phyloP scores from a whole-genome alignment of 2,329 filamentous ascomycete species.

The Cladorrhinum sp. region DNA sequence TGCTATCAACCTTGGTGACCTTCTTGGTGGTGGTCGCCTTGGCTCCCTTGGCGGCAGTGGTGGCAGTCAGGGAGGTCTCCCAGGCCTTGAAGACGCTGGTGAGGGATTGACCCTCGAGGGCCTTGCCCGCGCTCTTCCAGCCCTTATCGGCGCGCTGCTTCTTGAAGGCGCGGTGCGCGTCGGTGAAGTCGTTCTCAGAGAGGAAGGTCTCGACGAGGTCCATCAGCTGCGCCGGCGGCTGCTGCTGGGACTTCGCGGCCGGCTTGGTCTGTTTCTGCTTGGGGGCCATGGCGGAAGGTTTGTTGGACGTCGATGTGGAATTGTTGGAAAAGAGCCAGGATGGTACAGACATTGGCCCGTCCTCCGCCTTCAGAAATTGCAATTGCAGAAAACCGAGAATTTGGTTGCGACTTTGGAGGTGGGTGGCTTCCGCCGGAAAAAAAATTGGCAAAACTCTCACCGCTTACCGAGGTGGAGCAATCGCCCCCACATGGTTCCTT shows the following conservation, averaged over 20 bases:
- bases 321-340: conserved; percentile 30
- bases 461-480: not conserved
- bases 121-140: conserved; percentile 31
- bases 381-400: not conserved
- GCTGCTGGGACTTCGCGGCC: conserved; percentile 14
- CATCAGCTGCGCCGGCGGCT: conserved; percentile 59
- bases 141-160: conserved; percentile 58
- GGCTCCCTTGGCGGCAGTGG: conserved; percentile 26
- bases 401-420: not conserved
- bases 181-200: conserved; percentile 60
- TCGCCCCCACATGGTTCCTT: not conserved
- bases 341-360: conserved; percentile 25
- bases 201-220: conserved; percentile 66
- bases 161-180: conserved; percentile 59
- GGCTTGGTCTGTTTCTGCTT: conserved; percentile 26
- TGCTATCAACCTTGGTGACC: conserved; percentile 34
- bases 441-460: conserved; percentile 3
- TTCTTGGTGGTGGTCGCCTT: conserved; percentile 29
- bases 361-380: not conserved
- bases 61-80: conserved; percentile 41
- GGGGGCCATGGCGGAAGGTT: conserved; percentile 13
- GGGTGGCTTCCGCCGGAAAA: not conserved
- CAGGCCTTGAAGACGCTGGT: conserved; percentile 51
- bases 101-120: conserved; percentile 40
- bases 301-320: conserved; percentile 7